phyloP scores from a whole-genome alignment of 2,329 filamentous ascomycete genomes.

The Esteya vermicola region DNA sequence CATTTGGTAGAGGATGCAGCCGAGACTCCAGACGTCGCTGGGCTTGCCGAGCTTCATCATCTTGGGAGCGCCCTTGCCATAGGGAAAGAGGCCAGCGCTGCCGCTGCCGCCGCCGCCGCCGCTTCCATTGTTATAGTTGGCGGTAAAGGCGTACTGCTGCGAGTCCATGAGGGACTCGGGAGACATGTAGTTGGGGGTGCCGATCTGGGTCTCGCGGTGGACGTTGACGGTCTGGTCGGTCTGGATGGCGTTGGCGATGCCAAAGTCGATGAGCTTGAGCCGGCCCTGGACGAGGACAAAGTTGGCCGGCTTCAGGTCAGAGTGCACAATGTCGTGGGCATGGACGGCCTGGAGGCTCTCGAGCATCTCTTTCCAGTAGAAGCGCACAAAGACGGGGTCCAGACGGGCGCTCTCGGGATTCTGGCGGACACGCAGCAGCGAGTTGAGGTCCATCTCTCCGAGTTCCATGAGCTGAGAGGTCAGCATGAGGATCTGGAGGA shows the following conservation, averaged over 20 bases:
- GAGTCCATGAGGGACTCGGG: slow-evolving; percentile 86
- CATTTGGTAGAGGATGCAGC: slow-evolving; percentile 96
- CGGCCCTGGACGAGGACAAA: slow-evolving; percentile 85
- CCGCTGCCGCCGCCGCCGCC: too few species aligned
- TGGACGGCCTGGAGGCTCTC: slow-evolving; percentile 88
- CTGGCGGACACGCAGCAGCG: slow-evolving; percentile 60
- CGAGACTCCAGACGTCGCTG: slow-evolving; percentile 89
- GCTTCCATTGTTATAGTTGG: too few species aligned
- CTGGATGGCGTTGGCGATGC: slow-evolving; percentile 94
- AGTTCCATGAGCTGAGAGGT: slow-evolving; percentile 78
- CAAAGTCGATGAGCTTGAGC: slow-evolving; percentile 95
- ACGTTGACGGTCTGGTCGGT: slow-evolving; percentile 94
- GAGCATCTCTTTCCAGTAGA: slow-evolving; percentile 99
- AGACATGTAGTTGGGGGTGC: slow-evolving; percentile 98
- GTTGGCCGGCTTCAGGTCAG: slow-evolving; percentile 92
- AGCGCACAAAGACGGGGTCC: slow-evolving; percentile 84
- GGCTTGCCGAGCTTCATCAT: slow-evolving; percentile 94
- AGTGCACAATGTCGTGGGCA: slow-evolving; percentile 83
- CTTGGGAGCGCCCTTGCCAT: slow-evolving; percentile 40
- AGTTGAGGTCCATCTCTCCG: slow-evolving; percentile 85
- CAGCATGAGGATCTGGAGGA: not conserved
- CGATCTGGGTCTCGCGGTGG: slow-evolving; percentile 86
- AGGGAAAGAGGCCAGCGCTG: slow-evolving; percentile 17
- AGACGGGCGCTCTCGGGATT: slow-evolving; percentile 61
- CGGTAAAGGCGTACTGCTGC: slow-evolving; percentile 35